Conservation (phyloP, 2,329 filamentous ascomycete genomes). For the Aquanectria penicillioides region DNA sequence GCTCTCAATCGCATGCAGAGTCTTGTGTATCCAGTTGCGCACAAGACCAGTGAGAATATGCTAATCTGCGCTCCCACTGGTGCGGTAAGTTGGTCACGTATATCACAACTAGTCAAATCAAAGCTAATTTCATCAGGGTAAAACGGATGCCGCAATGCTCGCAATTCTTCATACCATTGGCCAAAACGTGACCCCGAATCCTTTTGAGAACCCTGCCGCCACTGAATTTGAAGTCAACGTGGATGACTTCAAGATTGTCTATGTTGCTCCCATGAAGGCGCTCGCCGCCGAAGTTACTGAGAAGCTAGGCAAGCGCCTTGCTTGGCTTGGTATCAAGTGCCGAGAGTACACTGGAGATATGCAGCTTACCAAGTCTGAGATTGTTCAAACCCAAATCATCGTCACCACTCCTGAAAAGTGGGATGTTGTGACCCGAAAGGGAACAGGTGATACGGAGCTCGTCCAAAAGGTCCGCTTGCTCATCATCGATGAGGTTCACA, state of each 20-base stretch:
- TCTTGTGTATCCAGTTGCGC: conserved; percentile 92
- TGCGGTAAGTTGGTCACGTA: conserved; percentile 65
- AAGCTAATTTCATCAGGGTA: conserved; percentile 66
- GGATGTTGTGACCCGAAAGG: conserved; percentile 98
- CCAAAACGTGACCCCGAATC: conserved; percentile 84
- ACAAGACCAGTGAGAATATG: conserved; percentile 98
- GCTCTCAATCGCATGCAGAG: conserved; percentile 98
- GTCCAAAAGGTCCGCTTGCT: conserved; percentile 96
- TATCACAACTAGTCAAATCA: neutral
- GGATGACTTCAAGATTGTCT: conserved; percentile 97
- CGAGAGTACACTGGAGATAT: conserved; percentile 98
- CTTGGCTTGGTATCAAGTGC: conserved; percentile 92
- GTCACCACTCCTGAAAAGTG: conserved; percentile 99
- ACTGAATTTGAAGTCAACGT: conserved; percentile 83
- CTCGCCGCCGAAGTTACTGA: conserved; percentile 95
- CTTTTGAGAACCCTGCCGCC: conserved; percentile 76
- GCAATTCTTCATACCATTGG: conserved; percentile 91
- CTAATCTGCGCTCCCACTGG: conserved; percentile 97
- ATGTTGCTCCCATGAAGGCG: conserved; percentile 99
- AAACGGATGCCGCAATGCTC: conserved; percentile 98
- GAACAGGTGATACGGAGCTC: conserved; percentile 94
- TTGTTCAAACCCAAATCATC: conserved; percentile 95
- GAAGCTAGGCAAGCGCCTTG: conserved; percentile 89
- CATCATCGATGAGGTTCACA: conserved; percentile 99
- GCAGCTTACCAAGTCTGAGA: conserved; percentile 97